A percentile compares a stretch with the other conserved stretches of the same genome.
Evolutionary conservation across 768 basidiomycete species (phyloP).

Genomic region (Pisolithus albus): DNA sequence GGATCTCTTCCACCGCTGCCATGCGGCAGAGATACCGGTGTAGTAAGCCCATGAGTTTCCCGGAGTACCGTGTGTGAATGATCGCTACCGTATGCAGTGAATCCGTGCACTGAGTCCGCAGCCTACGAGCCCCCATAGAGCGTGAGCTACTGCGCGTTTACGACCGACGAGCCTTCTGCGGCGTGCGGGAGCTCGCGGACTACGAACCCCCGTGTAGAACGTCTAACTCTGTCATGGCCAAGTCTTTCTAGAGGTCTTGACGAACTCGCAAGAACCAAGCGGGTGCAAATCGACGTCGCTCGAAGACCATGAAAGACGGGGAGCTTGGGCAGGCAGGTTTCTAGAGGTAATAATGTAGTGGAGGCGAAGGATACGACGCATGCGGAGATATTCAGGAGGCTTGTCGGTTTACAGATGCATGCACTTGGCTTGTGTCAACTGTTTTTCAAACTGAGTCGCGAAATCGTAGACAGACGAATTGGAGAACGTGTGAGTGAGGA

Average conservation of each 20-base stretch:
- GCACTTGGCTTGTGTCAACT: conserved; percentile 26
- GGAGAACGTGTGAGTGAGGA: background rate
- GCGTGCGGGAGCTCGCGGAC: conserved; percentile 10
- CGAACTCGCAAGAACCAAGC: conserved; percentile 42
- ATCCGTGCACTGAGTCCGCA: conserved; percentile 20
- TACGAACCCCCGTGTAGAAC: conserved; percentile 59
- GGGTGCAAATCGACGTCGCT: too few relatives aligned
- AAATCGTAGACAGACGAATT: background rate
- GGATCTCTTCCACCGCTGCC: background rate
- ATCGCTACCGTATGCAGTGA: conserved; percentile 4
- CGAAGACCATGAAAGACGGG: too few relatives aligned
- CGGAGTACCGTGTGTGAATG: conserved; percentile 13
- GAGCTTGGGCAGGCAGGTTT: conserved; percentile 15
- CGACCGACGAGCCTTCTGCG: too few relatives aligned
- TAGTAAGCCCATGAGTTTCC: too few relatives aligned
- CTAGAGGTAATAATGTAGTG: conserved; percentile 40
- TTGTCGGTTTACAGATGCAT: conserved; percentile 24
- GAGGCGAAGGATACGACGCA: conserved; percentile 45
- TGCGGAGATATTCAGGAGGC: conserved; percentile 42
- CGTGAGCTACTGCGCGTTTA: too few relatives aligned
- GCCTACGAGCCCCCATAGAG: too few relatives aligned
- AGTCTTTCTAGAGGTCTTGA: conserved; percentile 52
- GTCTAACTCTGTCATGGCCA: conserved; percentile 61
- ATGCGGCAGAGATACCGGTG: background rate
- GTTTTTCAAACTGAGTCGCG: background rate